phyloP scores from a whole-genome alignment of 352 stramenopile species.

The Globisporangium emineosum region DNA sequence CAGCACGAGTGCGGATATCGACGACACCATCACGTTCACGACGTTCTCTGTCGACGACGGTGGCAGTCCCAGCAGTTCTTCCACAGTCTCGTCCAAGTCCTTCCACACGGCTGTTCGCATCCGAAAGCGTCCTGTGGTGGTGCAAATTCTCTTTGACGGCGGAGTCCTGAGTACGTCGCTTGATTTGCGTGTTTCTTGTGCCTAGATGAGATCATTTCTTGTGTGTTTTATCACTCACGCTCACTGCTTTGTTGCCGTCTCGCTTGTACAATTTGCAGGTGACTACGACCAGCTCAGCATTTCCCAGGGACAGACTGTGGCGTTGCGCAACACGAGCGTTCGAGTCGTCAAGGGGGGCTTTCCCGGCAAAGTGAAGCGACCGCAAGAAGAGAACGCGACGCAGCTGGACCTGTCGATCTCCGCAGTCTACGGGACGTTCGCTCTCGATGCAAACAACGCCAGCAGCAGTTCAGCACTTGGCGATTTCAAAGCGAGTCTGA shows the following conservation, averaged over 20 bases:
- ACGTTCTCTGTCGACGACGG: conserved; percentile 7
- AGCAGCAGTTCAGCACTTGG: not conserved
- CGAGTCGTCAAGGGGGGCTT: not conserved
- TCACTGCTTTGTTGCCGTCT: not conserved
- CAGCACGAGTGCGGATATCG: not conserved
- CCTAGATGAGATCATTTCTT: not conserved
- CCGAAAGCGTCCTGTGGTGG: conserved; percentile 1
- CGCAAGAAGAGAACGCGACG: not conserved
- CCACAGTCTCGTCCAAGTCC: not conserved
- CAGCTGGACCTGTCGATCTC: conserved; percentile 13
- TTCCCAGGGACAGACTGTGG: not conserved
- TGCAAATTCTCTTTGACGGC: not conserved
- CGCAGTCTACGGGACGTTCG: conserved; percentile 9
- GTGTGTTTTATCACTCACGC: not conserved
- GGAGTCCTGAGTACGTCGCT: conserved; percentile 2
- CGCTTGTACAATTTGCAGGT: not conserved
- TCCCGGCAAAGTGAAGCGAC: not conserved
- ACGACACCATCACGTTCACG: conserved; percentile 1
- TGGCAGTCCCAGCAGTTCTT: too few species aligned
- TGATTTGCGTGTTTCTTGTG: too few species aligned
- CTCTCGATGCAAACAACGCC: not conserved
- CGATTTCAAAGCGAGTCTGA: not conserved
- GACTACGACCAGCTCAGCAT: conserved; percentile 2
- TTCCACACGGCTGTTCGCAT: conserved; percentile 7
- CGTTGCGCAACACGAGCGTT: conserved; percentile 12